Evolutionary conservation across 2,329 filamentous ascomycete genomes (phyloP).

Genomic region (Macroventuria anomochaeta): DNA sequence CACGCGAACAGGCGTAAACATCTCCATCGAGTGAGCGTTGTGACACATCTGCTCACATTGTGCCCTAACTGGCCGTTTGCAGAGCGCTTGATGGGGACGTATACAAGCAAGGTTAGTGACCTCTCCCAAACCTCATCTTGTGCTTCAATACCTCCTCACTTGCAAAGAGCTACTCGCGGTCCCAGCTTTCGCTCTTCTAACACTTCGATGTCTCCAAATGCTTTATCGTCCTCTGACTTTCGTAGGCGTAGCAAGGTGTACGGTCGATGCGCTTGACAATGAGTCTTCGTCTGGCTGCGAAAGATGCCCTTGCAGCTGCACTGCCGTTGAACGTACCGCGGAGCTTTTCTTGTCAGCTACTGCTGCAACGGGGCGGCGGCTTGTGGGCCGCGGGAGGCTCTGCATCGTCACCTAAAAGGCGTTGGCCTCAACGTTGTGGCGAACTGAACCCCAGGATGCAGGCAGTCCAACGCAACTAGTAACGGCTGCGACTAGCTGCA

Average conservation of each 20-base stretch:
- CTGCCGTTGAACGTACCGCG: constrained; percentile 24
- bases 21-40: constrained; percentile 34
- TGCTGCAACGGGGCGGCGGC: constrained; percentile 22
- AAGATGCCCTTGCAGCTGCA: constrained; percentile 36
- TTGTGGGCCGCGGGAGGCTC: constrained; percentile 21
- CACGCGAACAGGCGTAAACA: constrained; percentile 37
- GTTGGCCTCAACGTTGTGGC: constrained; percentile 18
- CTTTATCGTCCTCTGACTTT: constrained; percentile 20
- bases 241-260: constrained; percentile 24
- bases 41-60: constrained; percentile 32
- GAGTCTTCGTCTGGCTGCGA: constrained; percentile 20
- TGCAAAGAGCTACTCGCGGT: constrained; percentile 18
- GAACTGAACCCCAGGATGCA: constrained; percentile 23
- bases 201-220: background rate
- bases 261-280: background rate
- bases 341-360: constrained; percentile 10
- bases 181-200: constrained; percentile 3
- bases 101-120: constrained; percentile 27
- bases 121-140: constrained; percentile 21
- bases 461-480: constrained; percentile 22
- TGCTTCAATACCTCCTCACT: constrained; percentile 20
- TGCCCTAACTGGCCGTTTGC: constrained; percentile 29
- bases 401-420: constrained; percentile 23
- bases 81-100: constrained; percentile 20
- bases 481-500: constrained; percentile 31